Conservation (phyloP, 352 stramenopile genomes). For the Saprolegnia diclina region DNA sequence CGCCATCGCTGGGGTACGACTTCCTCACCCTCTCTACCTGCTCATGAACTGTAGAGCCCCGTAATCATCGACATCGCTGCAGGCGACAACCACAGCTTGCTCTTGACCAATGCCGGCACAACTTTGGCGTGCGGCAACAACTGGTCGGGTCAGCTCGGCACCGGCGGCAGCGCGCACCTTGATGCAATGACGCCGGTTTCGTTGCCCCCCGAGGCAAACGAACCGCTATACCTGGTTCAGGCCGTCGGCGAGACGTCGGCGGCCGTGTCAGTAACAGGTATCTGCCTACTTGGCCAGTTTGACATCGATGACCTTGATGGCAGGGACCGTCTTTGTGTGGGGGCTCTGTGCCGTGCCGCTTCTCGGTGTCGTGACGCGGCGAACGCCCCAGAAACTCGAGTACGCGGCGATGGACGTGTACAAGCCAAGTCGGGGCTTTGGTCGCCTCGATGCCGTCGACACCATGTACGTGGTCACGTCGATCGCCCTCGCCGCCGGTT, state of each 20-base stretch:
- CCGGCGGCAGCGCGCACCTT: background rate
- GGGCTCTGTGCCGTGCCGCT: slow-evolving; percentile 12
- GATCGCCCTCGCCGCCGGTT: slow-evolving; percentile 2
- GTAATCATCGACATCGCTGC: slow-evolving; percentile 43
- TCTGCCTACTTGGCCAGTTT: background rate
- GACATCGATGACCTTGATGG: background rate
- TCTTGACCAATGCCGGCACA: slow-evolving; percentile 41
- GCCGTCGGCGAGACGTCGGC: background rate
- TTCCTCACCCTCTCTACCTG: no score
- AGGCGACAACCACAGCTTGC: slow-evolving; percentile 61
- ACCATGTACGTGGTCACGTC: background rate
- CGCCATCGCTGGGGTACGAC: slow-evolving; percentile 3
- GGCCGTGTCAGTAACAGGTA: slow-evolving; percentile 17
- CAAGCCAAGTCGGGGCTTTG: background rate
- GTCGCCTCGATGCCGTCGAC: background rate
- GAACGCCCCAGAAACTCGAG: background rate
- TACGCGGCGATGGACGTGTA: background rate
- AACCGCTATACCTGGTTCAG: slow-evolving; percentile 21
- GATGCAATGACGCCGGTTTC: background rate
- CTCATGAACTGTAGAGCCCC: background rate
- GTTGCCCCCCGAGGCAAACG: background rate
- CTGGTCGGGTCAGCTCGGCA: slow-evolving; percentile 64
- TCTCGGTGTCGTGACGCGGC: slow-evolving; percentile 7
- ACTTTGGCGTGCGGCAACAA: slow-evolving; percentile 59
- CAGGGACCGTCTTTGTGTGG: slow-evolving; percentile 17